Percentiles rank a stretch among this genome's conserved stretches.
These are phyloP conservation scores for Bacterosira constricta DNA, from an alignment of 108 stramenopile genomes.

Conservation along the genomic window DNA sequence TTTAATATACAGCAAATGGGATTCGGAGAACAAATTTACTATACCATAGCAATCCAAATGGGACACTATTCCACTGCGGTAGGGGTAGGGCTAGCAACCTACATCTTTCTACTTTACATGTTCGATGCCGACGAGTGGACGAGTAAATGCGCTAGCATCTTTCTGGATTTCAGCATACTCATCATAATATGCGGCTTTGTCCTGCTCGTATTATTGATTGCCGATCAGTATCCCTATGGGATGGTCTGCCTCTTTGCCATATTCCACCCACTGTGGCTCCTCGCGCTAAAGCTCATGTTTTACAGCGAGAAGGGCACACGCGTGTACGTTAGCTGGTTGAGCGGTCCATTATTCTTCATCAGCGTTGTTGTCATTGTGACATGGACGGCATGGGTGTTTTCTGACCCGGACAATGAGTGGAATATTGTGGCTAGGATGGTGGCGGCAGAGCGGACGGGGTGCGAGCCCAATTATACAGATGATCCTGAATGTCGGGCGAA, in stretches of 20 bases:
- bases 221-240: constrained; percentile 41
- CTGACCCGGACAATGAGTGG: constrained; percentile 41
- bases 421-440: constrained; percentile 19
- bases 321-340: constrained; percentile 46
- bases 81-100: not conserved
- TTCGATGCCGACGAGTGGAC: constrained; percentile 49
- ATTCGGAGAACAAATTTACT: constrained; percentile 29
- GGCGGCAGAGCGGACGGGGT: constrained; percentile 25
- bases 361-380: constrained; percentile 10
- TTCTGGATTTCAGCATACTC: constrained; percentile 8
- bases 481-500: constrained; percentile 39
- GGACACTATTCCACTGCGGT: constrained; percentile 21
- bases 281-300: constrained; percentile 31
- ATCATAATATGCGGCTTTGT: constrained; percentile 25
- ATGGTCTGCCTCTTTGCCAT: constrained; percentile 49
- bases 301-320: constrained; percentile 22
- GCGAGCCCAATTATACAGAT: constrained; percentile 37
- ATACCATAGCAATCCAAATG: constrained; percentile 18
- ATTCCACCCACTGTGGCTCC: constrained; percentile 47
- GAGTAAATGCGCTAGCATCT: not conserved
- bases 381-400: constrained; percentile 51
- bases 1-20: constrained; percentile 32
- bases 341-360: constrained; percentile 45
- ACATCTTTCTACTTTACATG: constrained; percentile 42
- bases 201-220: constrained; percentile 24